Base-by-base conservation (phyloP, 2,329 filamentous ascomycete species). In the Trichoderma cornu-damae region DNA sequence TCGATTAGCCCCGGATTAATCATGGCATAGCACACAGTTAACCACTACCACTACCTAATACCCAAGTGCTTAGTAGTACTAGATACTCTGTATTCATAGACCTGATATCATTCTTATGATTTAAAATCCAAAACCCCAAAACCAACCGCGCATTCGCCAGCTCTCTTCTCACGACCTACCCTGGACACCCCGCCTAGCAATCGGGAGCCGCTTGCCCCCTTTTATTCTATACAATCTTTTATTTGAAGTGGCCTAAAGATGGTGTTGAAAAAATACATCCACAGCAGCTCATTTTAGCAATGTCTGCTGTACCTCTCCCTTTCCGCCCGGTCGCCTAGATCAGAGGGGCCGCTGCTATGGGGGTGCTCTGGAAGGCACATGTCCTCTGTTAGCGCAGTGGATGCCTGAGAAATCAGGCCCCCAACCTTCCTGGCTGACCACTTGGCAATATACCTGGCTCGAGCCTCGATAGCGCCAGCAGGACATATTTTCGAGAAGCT, bases 401-500 rank as follows among this genome's bases (percentile, higher is more conserved):
- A 47, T 57, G 56, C 58, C 58, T 59, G 18, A 57, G n/a, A 57
- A 47, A 34, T 12, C 26, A 59, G 58, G 58, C 58, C 4, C n/a
- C 58, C 5, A 28, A 8, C 26, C 40, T 34, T 32, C 30, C 38
- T 37, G 32, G 51, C 43, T 47, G 51, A 59, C 51, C 52, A 59
- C 52, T 43, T 56, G 57, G 51, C 51, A 40, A 38, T 49, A 55
- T 38, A 55, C 52, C 50, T 43, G 49, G 49, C 49, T 42, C 49
- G 26, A 20, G 48, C 55, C 37, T 50, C 35, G 35, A 35, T 38
- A 54, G 56, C 38, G 43, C 56, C 49, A 54, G 56, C 42, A 58
- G 28, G 58, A 60, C 58, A 60, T 54, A 60, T 60, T 58, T 60
- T 57, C 58, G 58, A 58, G 58, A 59, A 59, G 53, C 52, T 59